Conservation (phyloP, 169 alveolate species). For the Plasmodium ovale region DNA sequence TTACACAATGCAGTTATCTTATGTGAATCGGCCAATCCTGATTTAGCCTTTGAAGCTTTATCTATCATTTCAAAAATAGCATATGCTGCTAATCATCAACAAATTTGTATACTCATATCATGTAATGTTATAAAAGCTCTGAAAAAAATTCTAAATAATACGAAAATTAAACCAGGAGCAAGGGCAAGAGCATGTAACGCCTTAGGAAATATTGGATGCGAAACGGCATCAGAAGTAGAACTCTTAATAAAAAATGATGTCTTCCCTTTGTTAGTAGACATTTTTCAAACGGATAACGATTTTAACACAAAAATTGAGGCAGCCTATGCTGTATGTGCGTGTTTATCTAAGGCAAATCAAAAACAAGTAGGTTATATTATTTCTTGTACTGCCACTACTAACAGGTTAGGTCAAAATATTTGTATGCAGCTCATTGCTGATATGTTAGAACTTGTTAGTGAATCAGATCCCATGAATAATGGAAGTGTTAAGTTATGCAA, state of each 20-base stretch:
- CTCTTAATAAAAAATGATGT: conserved; percentile 87
- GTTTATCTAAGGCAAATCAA: conserved; percentile 87
- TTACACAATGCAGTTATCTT: conserved; percentile 71
- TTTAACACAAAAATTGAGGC: conserved; percentile 89
- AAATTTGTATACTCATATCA: conserved; percentile 83
- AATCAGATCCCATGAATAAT: conserved; percentile 87
- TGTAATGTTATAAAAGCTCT: conserved; percentile 84
- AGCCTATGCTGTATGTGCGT: conserved; percentile 92
- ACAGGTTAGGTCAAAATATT: conserved; percentile 60
- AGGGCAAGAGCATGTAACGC: conserved; percentile 91
- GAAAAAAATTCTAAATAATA: conserved; percentile 86
- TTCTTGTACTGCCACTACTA: conserved; percentile 85
- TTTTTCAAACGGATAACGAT: conserved; percentile 86
- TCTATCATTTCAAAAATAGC: conserved; percentile 90
- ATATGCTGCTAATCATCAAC: conserved; percentile 86
- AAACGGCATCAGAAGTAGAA: conserved; percentile 88
- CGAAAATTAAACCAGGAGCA: conserved; percentile 83
- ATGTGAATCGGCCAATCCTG: conserved; percentile 77
- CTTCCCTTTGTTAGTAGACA: conserved; percentile 84
- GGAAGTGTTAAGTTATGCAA: conserved; percentile 89
- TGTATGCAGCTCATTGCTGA: conserved; percentile 87
- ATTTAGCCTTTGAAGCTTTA: conserved; percentile 88
- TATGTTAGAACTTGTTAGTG: conserved; percentile 88
- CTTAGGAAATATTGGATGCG: conserved; percentile 91
- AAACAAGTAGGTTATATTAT: conserved; percentile 89